phyloP scores from a whole-genome alignment of 1,139 yeast species.

The Candida smagusa region DNA sequence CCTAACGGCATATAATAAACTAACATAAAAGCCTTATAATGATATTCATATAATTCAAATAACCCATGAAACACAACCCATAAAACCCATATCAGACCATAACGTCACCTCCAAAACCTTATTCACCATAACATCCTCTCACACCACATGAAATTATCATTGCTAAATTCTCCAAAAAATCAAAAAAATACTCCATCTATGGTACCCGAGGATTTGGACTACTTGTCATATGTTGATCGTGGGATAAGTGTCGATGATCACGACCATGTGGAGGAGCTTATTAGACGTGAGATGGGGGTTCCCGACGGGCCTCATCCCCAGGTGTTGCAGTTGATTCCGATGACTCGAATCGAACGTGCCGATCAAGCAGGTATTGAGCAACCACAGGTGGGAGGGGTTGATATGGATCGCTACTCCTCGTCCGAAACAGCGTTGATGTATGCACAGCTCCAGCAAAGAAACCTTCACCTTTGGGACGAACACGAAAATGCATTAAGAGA shows the following conservation, averaged over 20 bases:
- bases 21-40: too few species aligned
- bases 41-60: too few species aligned
- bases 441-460: slow-evolving; percentile 28
- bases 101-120: too few species aligned
- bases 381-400: slow-evolving; percentile 19
- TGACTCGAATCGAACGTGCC: background rate
- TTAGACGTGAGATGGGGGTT: slow-evolving; percentile 25
- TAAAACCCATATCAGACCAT: too few species aligned
- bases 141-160: background rate
- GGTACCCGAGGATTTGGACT: slow-evolving; percentile 25
- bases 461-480: slow-evolving; percentile 20
- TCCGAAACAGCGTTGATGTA: slow-evolving; percentile 33
- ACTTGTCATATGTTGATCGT: slow-evolving; percentile 32
- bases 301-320: slow-evolving; percentile 4
- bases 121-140: background rate
- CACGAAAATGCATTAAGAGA: slow-evolving; percentile 18
- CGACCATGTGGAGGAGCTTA: slow-evolving; percentile 32
- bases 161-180: background rate
- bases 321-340: slow-evolving; percentile 1
- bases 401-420: slow-evolving; percentile 27
- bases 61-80: too few species aligned
- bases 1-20: too few species aligned
- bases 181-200: slow-evolving; percentile 3
- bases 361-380: slow-evolving; percentile 1
- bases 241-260: slow-evolving; percentile 30